A percentile compares a stretch with the other conserved stretches of the same genome.
phyloP scores from a whole-genome alignment of 352 stramenopile genomes.

The Globisporangium takayamanum region DNA sequence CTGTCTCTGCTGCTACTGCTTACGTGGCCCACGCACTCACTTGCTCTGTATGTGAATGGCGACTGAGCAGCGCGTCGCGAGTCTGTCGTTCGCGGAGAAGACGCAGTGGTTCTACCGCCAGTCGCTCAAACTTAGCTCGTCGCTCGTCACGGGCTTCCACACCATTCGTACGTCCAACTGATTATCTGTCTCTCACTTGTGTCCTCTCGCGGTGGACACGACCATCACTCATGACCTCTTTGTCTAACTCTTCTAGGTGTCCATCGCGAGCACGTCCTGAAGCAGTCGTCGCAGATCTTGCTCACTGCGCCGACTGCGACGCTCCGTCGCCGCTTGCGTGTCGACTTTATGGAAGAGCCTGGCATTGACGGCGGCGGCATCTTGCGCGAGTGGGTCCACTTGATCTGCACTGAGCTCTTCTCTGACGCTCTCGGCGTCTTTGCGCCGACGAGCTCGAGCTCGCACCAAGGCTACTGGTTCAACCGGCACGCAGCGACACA shows the following conservation, averaged over 20 bases:
- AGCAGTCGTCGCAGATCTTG: slow-evolving; percentile 62
- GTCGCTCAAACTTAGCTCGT: slow-evolving; percentile 48
- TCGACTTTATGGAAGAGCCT: slow-evolving; percentile 83
- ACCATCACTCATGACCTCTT: not conserved
- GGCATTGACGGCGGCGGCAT: slow-evolving; percentile 73
- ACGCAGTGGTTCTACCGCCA: slow-evolving; percentile 65
- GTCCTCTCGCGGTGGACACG: not conserved
- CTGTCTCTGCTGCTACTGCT: not conserved
- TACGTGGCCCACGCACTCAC: not conserved
- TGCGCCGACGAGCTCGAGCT: slow-evolving; percentile 27
- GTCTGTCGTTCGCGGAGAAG: slow-evolving; percentile 50
- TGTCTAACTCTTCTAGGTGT: slow-evolving; percentile 28
- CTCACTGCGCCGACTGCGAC: slow-evolving; percentile 34
- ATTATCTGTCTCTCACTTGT: not conserved
- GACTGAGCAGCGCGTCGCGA: slow-evolving; percentile 24
- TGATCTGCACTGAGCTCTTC: slow-evolving; percentile 69
- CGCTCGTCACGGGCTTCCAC: slow-evolving; percentile 44
- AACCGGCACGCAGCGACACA: slow-evolving; percentile 22
- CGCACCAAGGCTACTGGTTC: slow-evolving; percentile 63
- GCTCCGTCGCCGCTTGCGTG: slow-evolving; percentile 63
- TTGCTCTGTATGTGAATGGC: not conserved
- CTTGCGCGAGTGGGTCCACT: slow-evolving; percentile 70
- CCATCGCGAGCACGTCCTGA: slow-evolving; percentile 55
- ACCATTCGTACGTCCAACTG: slow-evolving; percentile 46
- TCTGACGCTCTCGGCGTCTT: slow-evolving; percentile 45